Evolutionary conservation across 495 filamentous ascomycete species (phyloP), one percentile per base, ranked within the genome.

Genomic region (Aspergillus wentii): DNA sequence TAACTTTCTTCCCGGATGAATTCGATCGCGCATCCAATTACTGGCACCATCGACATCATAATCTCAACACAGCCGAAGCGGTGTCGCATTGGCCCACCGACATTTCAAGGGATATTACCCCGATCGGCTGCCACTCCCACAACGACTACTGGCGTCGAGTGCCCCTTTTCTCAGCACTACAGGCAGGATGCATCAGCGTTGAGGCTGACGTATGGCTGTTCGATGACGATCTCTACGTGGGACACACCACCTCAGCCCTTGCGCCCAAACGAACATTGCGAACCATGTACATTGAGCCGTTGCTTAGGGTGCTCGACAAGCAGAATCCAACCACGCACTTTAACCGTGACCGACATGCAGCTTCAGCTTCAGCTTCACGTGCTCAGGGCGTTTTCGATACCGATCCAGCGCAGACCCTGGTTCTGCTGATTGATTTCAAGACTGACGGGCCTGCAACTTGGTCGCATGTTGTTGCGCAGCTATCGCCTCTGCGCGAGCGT

Each of bases 171-270:
- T 79, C 76, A 3, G 81, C 82, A 3, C 57, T 88, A 7, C 68
- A 80, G 64, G 47, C 64, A 1, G 86, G 90, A 13, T 82, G 78
- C 41, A 70, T 78, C 14, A 64, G 77, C 10, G 76, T 90, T 21
- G 90, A 96, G 62, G 88, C 87, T 0, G 90, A 96, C 51, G 80
- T 96, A 14, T 96, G 87, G 88, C 73, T 85, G 8, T 78, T 82
- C 46, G 74, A 83, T 30, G 60, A 80, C 3, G 80, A 87, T 7
- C 66, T 86, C 13, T 83, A 67, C 36, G 73, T 82, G 17, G 76
- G 75, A 14, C 78, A 82, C 38, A 67, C 62, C 5, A 57, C 51
- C 5, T 61, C 65, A 1, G 58, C 68, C 21, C 57, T 79, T 15
- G 66, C 64, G 0, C 59, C 49, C 17, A 62, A 65, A 30, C 67